These are phyloP conservation scores for Hygrocybe punicea DNA, from an alignment of 768 basidiomycete genomes.

Conservation along the genomic window DNA sequence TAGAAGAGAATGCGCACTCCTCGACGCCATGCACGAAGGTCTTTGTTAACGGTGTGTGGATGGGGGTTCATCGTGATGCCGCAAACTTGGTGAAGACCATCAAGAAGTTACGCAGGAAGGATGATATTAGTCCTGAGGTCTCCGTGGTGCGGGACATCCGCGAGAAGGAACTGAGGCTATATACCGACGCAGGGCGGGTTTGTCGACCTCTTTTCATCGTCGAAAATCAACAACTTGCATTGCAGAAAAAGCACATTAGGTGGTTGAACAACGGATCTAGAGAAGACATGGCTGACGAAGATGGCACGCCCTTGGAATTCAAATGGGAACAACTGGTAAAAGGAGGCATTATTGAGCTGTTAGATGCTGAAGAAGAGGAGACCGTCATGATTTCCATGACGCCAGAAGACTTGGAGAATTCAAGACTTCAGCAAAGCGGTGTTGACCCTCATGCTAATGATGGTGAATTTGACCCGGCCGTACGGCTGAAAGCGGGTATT, in stretches of 20 bases:
- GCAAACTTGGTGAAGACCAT: constrained; percentile 89
- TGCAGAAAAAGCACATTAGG: constrained; percentile 82
- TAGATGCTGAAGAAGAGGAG: constrained; percentile 99
- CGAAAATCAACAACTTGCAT: constrained; percentile 77
- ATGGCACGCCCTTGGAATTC: constrained; percentile 38
- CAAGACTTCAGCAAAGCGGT: constrained; percentile 61
- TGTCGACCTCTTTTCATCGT: constrained; percentile 98
- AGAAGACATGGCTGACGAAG: constrained; percentile 46
- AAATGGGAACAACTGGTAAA: constrained; percentile 85
- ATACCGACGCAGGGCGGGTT: constrained; percentile 95
- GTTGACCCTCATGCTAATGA: constrained; percentile 59
- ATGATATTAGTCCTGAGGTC: constrained; percentile 93
- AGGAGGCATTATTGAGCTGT: constrained; percentile 84
- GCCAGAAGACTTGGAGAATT: constrained; percentile 88
- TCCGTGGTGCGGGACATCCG: constrained; percentile 97
- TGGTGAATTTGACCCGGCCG: constrained; percentile 78
- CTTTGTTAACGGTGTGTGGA: constrained; percentile 99
- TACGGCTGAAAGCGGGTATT: constrained; percentile 79
- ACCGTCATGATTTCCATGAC: constrained; percentile 99
- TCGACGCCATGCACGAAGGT: constrained; percentile 87
- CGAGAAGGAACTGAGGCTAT: constrained; percentile 89
- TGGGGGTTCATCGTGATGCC: constrained; percentile 96
- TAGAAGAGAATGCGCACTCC: constrained; percentile 90
- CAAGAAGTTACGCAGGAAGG: constrained; percentile 86
- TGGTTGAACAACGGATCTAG: constrained; percentile 55